Conservation (phyloP, 106 monocot genomes). For the Allium cepa region DNA sequence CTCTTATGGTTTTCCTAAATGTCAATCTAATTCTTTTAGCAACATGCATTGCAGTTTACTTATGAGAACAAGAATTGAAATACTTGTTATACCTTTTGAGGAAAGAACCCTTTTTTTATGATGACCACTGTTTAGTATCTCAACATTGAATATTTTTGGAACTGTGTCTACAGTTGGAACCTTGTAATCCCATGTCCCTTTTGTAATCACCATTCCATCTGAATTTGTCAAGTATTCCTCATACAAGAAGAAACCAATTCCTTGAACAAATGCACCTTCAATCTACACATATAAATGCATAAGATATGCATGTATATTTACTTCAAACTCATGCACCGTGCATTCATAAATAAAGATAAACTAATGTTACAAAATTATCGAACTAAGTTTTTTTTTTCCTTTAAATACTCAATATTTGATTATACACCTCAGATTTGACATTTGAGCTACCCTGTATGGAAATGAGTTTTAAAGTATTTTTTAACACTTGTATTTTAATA, state of each 20-base stretch:
- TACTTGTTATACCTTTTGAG: constrained; percentile 53
- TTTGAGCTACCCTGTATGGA: too few relatives aligned
- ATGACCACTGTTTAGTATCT: constrained; percentile 55
- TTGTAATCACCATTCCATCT: constrained; percentile 58
- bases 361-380: too few relatives aligned
- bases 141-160: constrained; percentile 69
- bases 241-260: constrained; percentile 71
- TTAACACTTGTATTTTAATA: too few relatives aligned
- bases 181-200: constrained; percentile 82
- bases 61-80: neutral
- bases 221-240: constrained; percentile 62
- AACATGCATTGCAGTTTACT: too few relatives aligned
- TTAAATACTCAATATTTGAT: too few relatives aligned
- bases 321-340: neutral
- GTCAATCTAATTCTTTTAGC: too few relatives aligned
- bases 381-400: too few relatives aligned
- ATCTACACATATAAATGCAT: constrained; percentile 33
- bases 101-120: constrained; percentile 69
- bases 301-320: neutral
- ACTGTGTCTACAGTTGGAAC: constrained; percentile 79
- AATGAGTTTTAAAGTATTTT: too few relatives aligned
- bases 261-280: constrained; percentile 89
- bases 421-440: too few relatives aligned
- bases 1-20: too few relatives aligned
- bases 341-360: too few relatives aligned